These are phyloP conservation scores for Umbellularia californica DNA, from an alignment of 164 flowering plant genomes.

Conservation along the genomic window DNA sequence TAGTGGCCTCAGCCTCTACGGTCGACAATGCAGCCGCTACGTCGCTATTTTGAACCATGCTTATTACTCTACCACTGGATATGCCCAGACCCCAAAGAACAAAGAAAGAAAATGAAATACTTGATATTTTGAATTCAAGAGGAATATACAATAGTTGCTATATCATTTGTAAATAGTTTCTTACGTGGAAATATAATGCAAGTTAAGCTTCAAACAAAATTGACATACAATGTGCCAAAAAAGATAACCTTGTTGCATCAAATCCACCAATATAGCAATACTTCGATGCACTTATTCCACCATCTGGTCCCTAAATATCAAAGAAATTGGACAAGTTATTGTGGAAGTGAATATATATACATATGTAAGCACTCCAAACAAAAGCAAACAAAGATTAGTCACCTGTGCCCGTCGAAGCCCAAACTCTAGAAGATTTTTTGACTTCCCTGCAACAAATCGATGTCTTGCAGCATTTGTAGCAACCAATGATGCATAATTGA, in stretches of 20 bases:
- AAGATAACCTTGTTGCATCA: conserved; percentile 86
- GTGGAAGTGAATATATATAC: conserved; percentile 1
- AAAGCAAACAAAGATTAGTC: conserved; percentile 5
- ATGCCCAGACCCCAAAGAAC: background rate
- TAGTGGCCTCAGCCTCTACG: too few relatives aligned
- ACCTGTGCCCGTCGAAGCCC: conserved; percentile 99
- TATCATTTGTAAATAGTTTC: background rate
- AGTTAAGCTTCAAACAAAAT: conserved; percentile 1
- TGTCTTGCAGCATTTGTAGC: conserved; percentile 99
- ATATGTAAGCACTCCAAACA: conserved; percentile 1
- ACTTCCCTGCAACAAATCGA: conserved; percentile 91
- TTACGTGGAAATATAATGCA: background rate
- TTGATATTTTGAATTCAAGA: background rate
- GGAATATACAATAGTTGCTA: background rate
- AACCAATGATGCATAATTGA: conserved; percentile 90
- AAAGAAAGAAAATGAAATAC: background rate
- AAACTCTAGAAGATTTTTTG: conserved; percentile 84
- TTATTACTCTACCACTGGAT: background rate
- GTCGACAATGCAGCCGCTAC: too few relatives aligned
- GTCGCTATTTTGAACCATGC: too few relatives aligned
- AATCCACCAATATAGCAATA: conserved; percentile 96
- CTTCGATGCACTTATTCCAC: conserved; percentile 89
- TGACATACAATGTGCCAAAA: conserved; percentile 6
- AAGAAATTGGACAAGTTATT: conserved; percentile 8
- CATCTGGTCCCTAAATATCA: conserved; percentile 89